These are phyloP conservation scores for Prunus salicina DNA, from an alignment of 306 rosid genomes.

Conservation along the genomic window DNA sequence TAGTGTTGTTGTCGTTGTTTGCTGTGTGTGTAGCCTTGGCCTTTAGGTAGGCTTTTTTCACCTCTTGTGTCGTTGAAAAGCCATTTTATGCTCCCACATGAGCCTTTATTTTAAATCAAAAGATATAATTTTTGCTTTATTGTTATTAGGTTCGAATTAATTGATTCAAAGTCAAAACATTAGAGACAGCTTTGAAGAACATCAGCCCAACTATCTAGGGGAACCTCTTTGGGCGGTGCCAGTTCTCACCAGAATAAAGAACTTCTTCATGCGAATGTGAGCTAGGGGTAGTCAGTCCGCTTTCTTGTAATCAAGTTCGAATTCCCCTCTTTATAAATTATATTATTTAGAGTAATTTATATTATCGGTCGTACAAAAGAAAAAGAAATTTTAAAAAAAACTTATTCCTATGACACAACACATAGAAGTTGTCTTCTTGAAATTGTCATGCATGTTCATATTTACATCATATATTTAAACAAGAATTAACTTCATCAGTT, in stretches of 20 bases:
- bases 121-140: neutral
- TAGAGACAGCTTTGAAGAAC: neutral
- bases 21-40: neutral
- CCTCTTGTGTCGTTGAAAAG: conserved; percentile 19
- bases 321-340: fast-evolving
- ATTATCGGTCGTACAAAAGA: too few species aligned
- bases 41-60: neutral
- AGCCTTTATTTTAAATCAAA: neutral
- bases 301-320: too few species aligned
- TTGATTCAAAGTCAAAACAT: conserved; percentile 19
- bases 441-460: neutral
- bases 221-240: conserved; percentile 2
- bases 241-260: neutral
- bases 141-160: neutral
- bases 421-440: too few species aligned
- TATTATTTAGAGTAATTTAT: too few species aligned
- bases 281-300: fast-evolving
- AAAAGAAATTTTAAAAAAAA: too few species aligned
- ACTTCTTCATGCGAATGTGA: too few species aligned
- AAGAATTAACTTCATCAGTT: neutral
- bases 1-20: neutral
- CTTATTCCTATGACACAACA: too few species aligned
- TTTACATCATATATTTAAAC: neutral
- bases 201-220: neutral
- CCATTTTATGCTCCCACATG: neutral